Base-by-base conservation (phyloP, 345 rosid genomes). In the Schrenkiella parvula region DNA sequence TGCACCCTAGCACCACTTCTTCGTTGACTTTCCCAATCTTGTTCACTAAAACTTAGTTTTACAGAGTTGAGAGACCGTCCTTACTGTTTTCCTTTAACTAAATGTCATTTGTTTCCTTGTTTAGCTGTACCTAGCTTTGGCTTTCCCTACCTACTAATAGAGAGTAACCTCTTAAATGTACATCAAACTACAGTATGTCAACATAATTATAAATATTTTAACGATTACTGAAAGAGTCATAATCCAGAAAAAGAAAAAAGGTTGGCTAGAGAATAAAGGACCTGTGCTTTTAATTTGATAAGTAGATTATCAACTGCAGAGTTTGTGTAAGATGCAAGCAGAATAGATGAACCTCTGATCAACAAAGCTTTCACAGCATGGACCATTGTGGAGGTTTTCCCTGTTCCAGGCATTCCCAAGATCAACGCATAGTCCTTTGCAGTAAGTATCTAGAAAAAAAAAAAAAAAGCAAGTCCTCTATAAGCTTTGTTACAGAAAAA, bases 331-430 rank as follows among this genome's bases (percentile, higher is more conserved):
- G 99, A 95, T 7, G 99, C 88, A 71, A 91, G 92, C 84, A 95
- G 86, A 79, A 95, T 83, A 65, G 99, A 84, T 80, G 99, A 84
- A 62, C 97, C 97, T 84, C 96, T 87, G 77, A 88, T 81, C 84
- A 91, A 79, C 84, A 95, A 82, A 70, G 99, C 99, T 82, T 86
- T 95, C 79, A 89, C 95, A 73, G 97, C 99, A 83, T 91, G 91
- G 56, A 89, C 99, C 91, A 91, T 86, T 2, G 99, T 91, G 23
- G 95, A 88, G 78, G 99, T 95, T 85, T 95, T 95, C 77, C 99
- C 99, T 15, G 99, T 91, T 75, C 99, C 99, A 59, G 99, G 99
- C 99, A 95, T 95, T 76, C 99, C 99, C 29, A 95, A 80, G 80
- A 95, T 91, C 79, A 91, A 74, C 32, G 97, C 87, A 79, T 95